These are phyloP conservation scores for Xylariaceae sp. DNA, from an alignment of 2,329 filamentous ascomycete species.

Conservation along the genomic window DNA sequence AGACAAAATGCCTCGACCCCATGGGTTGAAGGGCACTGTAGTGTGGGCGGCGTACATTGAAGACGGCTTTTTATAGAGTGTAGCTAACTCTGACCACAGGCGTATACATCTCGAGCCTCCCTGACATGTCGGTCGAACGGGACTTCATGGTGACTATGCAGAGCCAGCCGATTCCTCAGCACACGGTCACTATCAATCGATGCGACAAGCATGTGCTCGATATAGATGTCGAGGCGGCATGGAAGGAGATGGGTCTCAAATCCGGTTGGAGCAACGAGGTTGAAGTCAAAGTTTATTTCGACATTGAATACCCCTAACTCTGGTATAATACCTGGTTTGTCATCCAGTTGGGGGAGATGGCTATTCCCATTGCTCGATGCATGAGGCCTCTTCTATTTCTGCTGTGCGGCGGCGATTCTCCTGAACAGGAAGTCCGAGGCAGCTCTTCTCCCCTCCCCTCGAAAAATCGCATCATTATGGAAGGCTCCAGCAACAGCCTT, in stretches of 20 bases:
- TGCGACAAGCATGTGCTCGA: conserved; percentile 56
- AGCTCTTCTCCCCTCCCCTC: conserved; percentile 34
- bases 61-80: too few species aligned
- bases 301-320: conserved; percentile 25
- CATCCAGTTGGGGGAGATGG: too few species aligned
- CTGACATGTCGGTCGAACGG: conserved; percentile 48
- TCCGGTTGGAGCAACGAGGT: conserved; percentile 77
- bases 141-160: conserved; percentile 70
- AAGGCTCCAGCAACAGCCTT: conserved; percentile 40
- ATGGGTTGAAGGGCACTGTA: too few species aligned
- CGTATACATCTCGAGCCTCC: conserved; percentile 67
- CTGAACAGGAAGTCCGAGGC: conserved; percentile 35
- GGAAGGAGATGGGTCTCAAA: conserved; percentile 63
- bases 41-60: too few species aligned
- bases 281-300: conserved; percentile 55
- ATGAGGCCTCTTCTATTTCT: too few species aligned
- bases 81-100: conserved; percentile 40
- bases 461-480: conserved; percentile 49
- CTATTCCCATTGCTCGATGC: too few species aligned
- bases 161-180: conserved; percentile 58
- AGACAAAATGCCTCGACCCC: too few species aligned
- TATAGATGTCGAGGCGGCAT: conserved; percentile 70
- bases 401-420: too few species aligned
- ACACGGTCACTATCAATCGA: conserved; percentile 54
- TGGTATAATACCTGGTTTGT: too few species aligned